Percentiles rank a stretch among this genome's conserved stretches.
phyloP scores from a whole-genome alignment of 2,329 filamentous ascomycete genomes.

The Pseudogymnoascus sp. region DNA sequence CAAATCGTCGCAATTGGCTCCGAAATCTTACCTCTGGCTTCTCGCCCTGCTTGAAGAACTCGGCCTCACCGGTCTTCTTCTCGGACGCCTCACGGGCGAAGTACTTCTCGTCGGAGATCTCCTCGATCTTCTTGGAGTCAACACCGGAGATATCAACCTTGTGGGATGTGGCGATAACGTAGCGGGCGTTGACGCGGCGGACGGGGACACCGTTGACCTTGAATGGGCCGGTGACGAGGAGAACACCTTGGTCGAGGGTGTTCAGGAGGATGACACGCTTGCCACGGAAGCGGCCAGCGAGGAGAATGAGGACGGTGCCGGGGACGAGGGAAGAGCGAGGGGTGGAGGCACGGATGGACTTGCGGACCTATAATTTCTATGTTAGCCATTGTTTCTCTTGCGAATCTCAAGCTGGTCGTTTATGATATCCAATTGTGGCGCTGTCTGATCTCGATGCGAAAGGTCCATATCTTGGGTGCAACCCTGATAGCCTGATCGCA shows the following conservation, averaged over 20 bases:
- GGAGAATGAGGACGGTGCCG: constrained; percentile 95
- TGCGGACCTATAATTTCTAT: constrained; percentile 67
- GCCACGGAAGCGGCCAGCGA: constrained; percentile 98
- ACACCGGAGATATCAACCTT: constrained; percentile 78
- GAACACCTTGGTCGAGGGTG: constrained; percentile 91
- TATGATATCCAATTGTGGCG: constrained; percentile 6
- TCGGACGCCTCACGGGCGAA: constrained; percentile 92
- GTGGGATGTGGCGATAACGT: constrained; percentile 85
- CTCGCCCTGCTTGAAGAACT: constrained; percentile 99
- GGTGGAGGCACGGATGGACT: constrained; percentile 80
- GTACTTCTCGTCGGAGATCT: constrained; percentile 70
- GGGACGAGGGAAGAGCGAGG: constrained; percentile 84
- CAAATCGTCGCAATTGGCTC: constrained; percentile 1
- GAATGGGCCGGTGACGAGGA: constrained; percentile 98
- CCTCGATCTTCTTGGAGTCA: constrained; percentile 82
- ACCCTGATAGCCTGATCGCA: constrained; percentile 8
- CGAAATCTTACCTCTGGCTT: constrained; percentile 76
- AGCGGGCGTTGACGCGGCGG: constrained; percentile 85
- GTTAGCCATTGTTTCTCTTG: constrained; percentile 19
- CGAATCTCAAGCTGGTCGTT: not conserved
- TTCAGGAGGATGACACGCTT: constrained; percentile 99
- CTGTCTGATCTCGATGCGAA: not conserved
- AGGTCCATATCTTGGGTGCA: not conserved
- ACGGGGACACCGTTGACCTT: constrained; percentile 99
- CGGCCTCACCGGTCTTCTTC: constrained; percentile 95